A percentile compares a stretch with the other conserved stretches of the same genome.
phyloP scores from a whole-genome alignment of 2,329 filamentous ascomycete genomes.

The Pleoardoris graminearum region DNA sequence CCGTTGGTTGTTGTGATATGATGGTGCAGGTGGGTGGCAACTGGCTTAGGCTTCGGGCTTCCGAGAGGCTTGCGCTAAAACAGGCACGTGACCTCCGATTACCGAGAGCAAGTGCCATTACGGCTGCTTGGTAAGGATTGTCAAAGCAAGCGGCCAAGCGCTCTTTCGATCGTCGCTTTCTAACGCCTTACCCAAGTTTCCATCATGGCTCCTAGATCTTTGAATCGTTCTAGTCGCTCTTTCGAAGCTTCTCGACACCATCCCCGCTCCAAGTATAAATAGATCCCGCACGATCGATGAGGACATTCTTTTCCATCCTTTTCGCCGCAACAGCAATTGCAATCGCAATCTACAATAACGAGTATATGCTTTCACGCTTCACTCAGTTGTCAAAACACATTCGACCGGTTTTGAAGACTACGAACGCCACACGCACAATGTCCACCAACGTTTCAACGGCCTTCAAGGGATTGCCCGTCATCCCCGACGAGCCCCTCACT shows the following conservation, averaged over 20 bases:
- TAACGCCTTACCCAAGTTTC: constrained; percentile 34
- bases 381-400: constrained; percentile 36
- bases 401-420: constrained; percentile 25
- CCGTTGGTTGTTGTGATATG: too few relatives aligned
- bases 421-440: constrained; percentile 33
- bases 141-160: constrained; percentile 25
- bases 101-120: neutral
- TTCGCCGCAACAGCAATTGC: constrained; percentile 48
- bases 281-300: constrained; percentile 39
- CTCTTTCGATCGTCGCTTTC: constrained; percentile 22
- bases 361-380: constrained; percentile 49
- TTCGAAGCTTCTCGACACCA: constrained; percentile 40
- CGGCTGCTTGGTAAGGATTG: constrained; percentile 26
- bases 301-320: constrained; percentile 46
- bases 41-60: neutral
- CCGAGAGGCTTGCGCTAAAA: neutral
- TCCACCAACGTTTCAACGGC: constrained; percentile 31
- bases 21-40: neutral
- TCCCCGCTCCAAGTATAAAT: constrained; percentile 37
- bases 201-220: constrained; percentile 21
- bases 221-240: constrained; percentile 10
- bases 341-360: constrained; percentile 44
- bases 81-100: neutral
- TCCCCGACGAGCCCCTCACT: constrained; percentile 45
- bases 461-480: constrained; percentile 56